phyloP scores from a whole-genome alignment of 2,329 filamentous ascomycete species.

The Sarocladium kiliense region DNA sequence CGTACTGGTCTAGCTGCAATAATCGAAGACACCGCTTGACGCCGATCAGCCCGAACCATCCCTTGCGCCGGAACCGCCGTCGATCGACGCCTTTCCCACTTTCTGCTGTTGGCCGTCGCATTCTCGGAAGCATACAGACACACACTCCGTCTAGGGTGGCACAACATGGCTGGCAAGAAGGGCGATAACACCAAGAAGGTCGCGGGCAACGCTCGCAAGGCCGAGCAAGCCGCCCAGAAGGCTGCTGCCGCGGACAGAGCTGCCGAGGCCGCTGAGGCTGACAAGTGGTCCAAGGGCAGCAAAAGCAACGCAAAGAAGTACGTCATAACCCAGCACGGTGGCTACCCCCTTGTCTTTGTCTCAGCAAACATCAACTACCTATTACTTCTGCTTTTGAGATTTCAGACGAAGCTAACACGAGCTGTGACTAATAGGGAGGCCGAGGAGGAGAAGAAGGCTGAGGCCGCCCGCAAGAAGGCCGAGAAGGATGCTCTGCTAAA shows the following conservation, averaged over 20 bases:
- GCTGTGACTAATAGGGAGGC: constrained; percentile 24
- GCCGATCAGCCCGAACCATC: background rate
- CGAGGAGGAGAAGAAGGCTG: constrained; percentile 63
- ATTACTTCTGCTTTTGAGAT: background rate
- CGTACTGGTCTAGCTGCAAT: background rate
- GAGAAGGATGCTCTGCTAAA: constrained; percentile 79
- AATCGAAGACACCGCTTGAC: background rate
- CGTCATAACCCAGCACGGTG: background rate
- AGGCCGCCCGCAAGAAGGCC: constrained; percentile 86
- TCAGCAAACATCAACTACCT: background rate
- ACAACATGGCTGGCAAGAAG: constrained; percentile 66
- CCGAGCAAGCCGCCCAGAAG: constrained; percentile 78
- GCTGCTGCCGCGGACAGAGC: constrained; percentile 64
- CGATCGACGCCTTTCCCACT: background rate
- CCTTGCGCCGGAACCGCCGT: background rate
- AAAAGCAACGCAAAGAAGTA: constrained; percentile 87
- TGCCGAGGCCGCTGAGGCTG: constrained; percentile 61
- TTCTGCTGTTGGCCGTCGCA: background rate
- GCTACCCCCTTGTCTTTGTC: background rate
- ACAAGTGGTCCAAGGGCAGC: constrained; percentile 78
- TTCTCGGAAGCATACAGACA: constrained; percentile 11
- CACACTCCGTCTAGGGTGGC: constrained; percentile 11
- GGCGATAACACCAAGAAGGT: constrained; percentile 84
- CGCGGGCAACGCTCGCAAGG: constrained; percentile 86
- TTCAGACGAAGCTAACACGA: background rate